phyloP scores from a whole-genome alignment of 202 grass and related monocot species.

The Eragrostis tef region DNA sequence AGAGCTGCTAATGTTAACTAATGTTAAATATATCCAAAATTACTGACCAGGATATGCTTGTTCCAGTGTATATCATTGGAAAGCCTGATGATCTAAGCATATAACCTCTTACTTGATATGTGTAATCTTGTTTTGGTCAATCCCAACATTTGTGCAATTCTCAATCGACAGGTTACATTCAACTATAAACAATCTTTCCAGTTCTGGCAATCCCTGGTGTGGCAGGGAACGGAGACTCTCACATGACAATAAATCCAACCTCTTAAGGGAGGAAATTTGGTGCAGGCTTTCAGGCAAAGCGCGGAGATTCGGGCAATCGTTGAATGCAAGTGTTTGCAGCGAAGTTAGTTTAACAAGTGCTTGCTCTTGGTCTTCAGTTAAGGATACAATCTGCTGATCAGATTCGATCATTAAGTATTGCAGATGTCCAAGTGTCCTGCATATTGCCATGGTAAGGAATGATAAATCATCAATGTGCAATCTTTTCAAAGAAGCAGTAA shows the following conservation, averaged over 20 bases:
- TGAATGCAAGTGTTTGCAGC: not conserved
- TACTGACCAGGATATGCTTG: no score
- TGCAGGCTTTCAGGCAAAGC: not conserved
- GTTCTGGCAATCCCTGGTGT: slow-evolving; percentile 7
- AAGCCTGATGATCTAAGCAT: not conserved
- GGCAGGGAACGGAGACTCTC: not conserved
- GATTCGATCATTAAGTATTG: not conserved
- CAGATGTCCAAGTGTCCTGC: not conserved
- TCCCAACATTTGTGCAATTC: not conserved
- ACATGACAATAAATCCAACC: slow-evolving; percentile 2
- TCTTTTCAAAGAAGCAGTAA: slow-evolving; percentile 3
- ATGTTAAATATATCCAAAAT: not conserved
- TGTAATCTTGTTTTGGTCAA: not conserved
- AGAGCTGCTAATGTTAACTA: not conserved
- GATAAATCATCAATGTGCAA: slow-evolving; percentile 19
- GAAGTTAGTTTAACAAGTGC: not conserved
- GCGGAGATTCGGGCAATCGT: not conserved
- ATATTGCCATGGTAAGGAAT: not conserved
- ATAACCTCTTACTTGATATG: not conserved
- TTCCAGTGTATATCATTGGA: not conserved
- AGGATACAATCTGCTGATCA: not conserved
- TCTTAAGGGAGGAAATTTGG: not conserved
- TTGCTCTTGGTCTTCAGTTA: slow-evolving; percentile 15
- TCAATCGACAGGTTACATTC: not conserved
- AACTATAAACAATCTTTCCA: not conserved